These are phyloP conservation scores for Globisporangium paroecandrum DNA, from an alignment of 352 stramenopile genomes.

Conservation along the genomic window DNA sequence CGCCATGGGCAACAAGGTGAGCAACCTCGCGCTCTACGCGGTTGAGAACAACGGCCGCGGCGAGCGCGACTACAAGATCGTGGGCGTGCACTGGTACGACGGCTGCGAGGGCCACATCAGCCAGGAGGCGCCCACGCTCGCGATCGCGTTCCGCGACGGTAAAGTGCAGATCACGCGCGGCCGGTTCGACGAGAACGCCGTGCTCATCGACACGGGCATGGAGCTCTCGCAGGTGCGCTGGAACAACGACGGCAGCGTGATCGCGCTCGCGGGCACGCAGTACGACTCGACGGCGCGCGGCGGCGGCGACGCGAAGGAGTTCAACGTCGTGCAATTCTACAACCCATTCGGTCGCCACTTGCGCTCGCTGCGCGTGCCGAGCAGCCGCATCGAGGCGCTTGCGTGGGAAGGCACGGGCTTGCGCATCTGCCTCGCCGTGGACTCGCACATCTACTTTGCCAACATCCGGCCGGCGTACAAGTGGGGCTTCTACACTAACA, in stretches of 20 bases:
- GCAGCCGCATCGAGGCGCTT: slow-evolving; percentile 81
- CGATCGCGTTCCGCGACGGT: slow-evolving; percentile 89
- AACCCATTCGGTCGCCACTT: slow-evolving; percentile 83
- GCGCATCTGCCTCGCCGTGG: slow-evolving; percentile 90
- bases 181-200: slow-evolving; percentile 77
- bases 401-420: slow-evolving; percentile 91
- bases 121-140: slow-evolving; percentile 86
- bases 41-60: slow-evolving; percentile 42
- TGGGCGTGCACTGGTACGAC: slow-evolving; percentile 83
- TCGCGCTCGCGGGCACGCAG: slow-evolving; percentile 82
- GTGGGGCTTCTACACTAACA: slow-evolving; percentile 88
- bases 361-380: slow-evolving; percentile 86
- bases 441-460: slow-evolving; percentile 95
- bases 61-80: slow-evolving; percentile 71
- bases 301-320: slow-evolving; percentile 49
- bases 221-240: slow-evolving; percentile 79
- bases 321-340: slow-evolving; percentile 92
- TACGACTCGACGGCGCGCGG: slow-evolving; percentile 26
- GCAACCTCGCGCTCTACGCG: slow-evolving; percentile 71
- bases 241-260: slow-evolving; percentile 91
- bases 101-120: slow-evolving; percentile 86
- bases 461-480: slow-evolving; percentile 92
- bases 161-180: slow-evolving; percentile 90
- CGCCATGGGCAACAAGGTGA: slow-evolving; percentile 82
- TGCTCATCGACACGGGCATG: slow-evolving; percentile 92